Conservation (phyloP, 176 grass and related monocot species). For the Phoenix roebelenii region DNA sequence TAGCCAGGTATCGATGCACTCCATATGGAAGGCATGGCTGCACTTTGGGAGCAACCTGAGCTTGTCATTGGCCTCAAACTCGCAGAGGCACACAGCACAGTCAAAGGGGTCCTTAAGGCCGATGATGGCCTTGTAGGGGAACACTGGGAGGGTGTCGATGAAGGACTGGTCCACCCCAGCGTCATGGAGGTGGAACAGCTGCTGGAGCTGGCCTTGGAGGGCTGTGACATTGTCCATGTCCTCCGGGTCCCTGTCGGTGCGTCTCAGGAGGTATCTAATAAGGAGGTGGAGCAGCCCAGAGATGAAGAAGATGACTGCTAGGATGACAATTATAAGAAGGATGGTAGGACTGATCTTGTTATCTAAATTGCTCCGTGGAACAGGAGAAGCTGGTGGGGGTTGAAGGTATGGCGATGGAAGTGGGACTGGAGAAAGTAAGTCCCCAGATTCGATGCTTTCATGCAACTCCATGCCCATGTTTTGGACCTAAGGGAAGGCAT, state of each 20-base stretch:
- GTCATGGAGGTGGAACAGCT: slow-evolving; percentile 13
- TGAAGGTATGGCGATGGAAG: not conserved
- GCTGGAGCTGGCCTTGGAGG: slow-evolving; percentile 5
- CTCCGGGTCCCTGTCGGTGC: not conserved
- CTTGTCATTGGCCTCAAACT: not conserved
- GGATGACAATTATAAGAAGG: slow-evolving; percentile 14
- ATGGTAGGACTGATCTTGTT: slow-evolving; percentile 8
- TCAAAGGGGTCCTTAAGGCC: slow-evolving; percentile 4
- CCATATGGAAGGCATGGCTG: not conserved
- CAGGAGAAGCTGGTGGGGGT: not conserved
- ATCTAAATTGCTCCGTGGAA: not conserved
- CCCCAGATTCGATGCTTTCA: slow-evolving; percentile 1
- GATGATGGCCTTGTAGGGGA: slow-evolving; percentile 2
- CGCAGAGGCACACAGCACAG: slow-evolving; percentile 12
- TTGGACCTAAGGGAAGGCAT: not conserved
- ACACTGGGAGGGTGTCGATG: slow-evolving; percentile 3
- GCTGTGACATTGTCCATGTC: not conserved
- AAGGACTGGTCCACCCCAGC: slow-evolving; percentile 2
- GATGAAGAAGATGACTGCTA: slow-evolving; percentile 17
- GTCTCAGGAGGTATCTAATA: slow-evolving; percentile 6
- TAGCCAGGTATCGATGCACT: slow-evolving; percentile 1
- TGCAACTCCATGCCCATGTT: not conserved
- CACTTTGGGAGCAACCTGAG: slow-evolving; percentile 3
- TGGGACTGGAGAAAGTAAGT: not conserved
- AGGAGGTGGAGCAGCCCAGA: slow-evolving; percentile 14